Evolutionary conservation across 768 basidiomycete species (phyloP), one percentile per base, ranked within the genome.

Genomic region (Pulveroboletus ravenelii): DNA sequence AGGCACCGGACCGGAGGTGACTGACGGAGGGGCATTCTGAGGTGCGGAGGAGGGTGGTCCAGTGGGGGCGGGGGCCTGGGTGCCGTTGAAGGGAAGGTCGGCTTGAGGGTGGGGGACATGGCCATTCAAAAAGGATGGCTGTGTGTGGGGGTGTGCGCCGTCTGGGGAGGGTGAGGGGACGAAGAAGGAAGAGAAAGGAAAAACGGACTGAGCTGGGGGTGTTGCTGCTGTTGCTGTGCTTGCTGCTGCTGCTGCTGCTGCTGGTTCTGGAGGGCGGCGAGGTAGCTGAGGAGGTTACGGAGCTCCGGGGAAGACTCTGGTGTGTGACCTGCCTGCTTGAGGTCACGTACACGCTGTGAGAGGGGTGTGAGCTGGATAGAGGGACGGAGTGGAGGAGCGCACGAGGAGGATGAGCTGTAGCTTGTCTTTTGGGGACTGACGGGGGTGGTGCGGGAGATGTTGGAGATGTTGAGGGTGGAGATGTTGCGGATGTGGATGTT

Each of bases 1-100:
- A 43, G 77, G 80, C 1, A 74, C 62, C 12, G 83, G 76, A 39
- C 80, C 82, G 6, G 77, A 72, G 12, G 75, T 67, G 48, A 80
- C 65, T 37, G 78, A 72, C 5, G 57, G n/a, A n/a, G n/a, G 48
- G 66, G 60, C 41, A 52, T 74, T 62, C 29, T 70, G 63, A 0
- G 61, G 52, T 13, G 65, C 55, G n/a, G 61, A 51, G n/a, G 61
- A 51, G 39, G 48, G 75, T 72, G 58, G 78, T 3, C 40, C 32
- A 23, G 42, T 1, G 36, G 47, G 12, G 5, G 38, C 17, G 15
- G 47, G 32, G 27, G 48, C 32, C 35, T 48, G 56, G 8, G 49
- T 23, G 29, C 67, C 70, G 41, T 69, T 72, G 49, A 57, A 52
- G 30, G 51, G 13, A 1, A 49, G 13, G 34, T 64, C 63, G 10